Conservation (phyloP, 202 grass and related monocot species). For the Musa balbisiana region DNA sequence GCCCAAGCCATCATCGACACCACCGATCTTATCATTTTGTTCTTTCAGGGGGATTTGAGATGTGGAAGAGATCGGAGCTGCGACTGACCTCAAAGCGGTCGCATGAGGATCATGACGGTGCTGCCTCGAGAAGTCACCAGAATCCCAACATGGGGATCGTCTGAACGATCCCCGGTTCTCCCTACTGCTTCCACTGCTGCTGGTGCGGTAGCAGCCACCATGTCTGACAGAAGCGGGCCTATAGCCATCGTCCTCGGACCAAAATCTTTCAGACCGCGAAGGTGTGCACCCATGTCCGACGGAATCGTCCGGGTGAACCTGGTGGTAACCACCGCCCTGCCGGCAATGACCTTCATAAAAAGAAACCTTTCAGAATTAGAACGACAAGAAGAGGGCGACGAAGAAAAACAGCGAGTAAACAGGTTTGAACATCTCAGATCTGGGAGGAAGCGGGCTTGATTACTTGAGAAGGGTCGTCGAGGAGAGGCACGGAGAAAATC, state of each 20-base stretch:
- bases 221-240: slow-evolving; percentile 21
- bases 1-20: slow-evolving; percentile 10
- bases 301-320: slow-evolving; percentile 28
- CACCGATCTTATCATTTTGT: slow-evolving; percentile 15
- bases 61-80: slow-evolving; percentile 28
- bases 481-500: slow-evolving; percentile 24
- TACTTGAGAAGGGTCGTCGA: slow-evolving; percentile 29
- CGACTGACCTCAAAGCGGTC: slow-evolving; percentile 22
- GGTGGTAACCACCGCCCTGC: slow-evolving; percentile 22
- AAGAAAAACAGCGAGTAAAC: background rate
- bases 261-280: slow-evolving; percentile 25
- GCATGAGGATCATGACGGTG: slow-evolving; percentile 9
- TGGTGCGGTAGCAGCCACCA: slow-evolving; percentile 20
- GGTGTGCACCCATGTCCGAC: slow-evolving; percentile 15
- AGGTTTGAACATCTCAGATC: slow-evolving; percentile 11
- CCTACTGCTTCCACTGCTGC: slow-evolving; percentile 9
- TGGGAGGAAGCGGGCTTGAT: background rate
- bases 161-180: slow-evolving; percentile 24
- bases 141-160: slow-evolving; percentile 26
- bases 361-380: slow-evolving; percentile 6
- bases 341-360: slow-evolving; percentile 32
- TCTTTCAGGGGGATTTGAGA: slow-evolving; percentile 27
- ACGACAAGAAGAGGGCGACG: background rate
- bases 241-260: slow-evolving; percentile 27
- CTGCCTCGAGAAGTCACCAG: slow-evolving; percentile 15